Percentiles rank a stretch among this genome's conserved stretches.
Evolutionary conservation across 192 early-diverging fungal genomes (phyloP).

Genomic region (Mortierella antarctica): DNA sequence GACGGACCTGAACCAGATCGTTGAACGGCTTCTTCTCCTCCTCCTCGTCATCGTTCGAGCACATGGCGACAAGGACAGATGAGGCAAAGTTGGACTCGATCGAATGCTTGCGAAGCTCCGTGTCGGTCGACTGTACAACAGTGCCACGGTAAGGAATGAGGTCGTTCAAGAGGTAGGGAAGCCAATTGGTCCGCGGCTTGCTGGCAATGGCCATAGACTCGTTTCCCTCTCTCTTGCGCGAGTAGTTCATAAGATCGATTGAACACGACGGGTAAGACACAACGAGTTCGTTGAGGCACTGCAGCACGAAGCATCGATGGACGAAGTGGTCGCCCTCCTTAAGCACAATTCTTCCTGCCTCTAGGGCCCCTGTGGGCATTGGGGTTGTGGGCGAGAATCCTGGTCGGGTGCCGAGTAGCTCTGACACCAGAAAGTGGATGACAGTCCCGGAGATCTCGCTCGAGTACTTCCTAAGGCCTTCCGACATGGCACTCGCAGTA

Average conservation of each 20-base stretch:
- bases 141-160: conserved; percentile 67
- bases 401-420: conserved; percentile 57
- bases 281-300: conserved; percentile 88
- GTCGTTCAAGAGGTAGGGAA: conserved; percentile 74
- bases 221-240: conserved; percentile 57
- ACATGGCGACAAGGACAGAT: conserved; percentile 71
- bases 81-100: conserved; percentile 76
- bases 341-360: background rate
- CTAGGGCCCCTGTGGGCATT: background rate
- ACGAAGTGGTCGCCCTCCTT: conserved; percentile 31
- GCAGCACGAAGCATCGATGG: conserved; percentile 79
- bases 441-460: conserved; percentile 63
- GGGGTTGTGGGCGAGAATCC: background rate
- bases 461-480: conserved; percentile 55
- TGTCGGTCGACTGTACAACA: conserved; percentile 55
- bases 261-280: conserved; percentile 87
- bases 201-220: conserved; percentile 54
- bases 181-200: conserved; percentile 58
- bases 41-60: conserved; percentile 55
- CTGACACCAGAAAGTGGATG: conserved; percentile 64
- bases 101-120: conserved; percentile 65
- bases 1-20: conserved; percentile 69
- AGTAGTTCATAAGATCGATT: conserved; percentile 71
- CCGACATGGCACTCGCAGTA: conserved; percentile 22
- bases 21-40: conserved; percentile 65